Evolutionary conservation across 768 basidiomycete genomes (phyloP).

Genomic region (Boletellus sp.): DNA sequence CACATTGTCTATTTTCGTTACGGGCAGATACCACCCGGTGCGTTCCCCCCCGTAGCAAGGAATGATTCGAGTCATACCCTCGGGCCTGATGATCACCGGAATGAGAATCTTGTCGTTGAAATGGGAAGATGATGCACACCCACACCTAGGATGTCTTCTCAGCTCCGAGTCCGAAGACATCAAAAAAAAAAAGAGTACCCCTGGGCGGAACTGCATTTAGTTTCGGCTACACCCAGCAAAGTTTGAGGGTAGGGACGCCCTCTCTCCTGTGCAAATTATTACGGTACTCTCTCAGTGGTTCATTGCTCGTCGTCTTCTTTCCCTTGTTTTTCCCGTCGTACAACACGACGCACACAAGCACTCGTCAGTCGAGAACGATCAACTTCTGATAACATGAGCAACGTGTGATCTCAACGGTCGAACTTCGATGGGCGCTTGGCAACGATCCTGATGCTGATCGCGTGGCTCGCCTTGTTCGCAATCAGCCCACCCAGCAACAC

Average conservation of each 20-base stretch:
- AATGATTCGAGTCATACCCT: background rate
- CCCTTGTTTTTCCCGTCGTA: too few relatives aligned
- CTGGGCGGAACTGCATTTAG: background rate
- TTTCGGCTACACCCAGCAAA: constrained; percentile 8
- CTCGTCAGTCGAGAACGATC: too few relatives aligned
- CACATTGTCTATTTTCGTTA: too few relatives aligned
- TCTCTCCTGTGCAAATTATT: background rate
- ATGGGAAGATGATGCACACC: too few relatives aligned
- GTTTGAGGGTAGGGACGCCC: background rate
- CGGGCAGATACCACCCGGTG: too few relatives aligned
- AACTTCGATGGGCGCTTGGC: background rate
- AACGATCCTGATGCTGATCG: background rate
- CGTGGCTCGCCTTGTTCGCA: background rate
- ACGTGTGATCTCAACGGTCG: too few relatives aligned
- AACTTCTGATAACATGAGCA: too few relatives aligned
- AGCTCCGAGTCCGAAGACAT: background rate
- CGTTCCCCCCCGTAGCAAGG: background rate
- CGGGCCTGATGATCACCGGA: background rate
- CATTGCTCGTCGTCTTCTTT: background rate
- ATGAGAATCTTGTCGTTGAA: background rate
- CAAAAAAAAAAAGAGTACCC: background rate
- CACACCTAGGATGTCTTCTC: too few relatives aligned
- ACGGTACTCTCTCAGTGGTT: background rate
- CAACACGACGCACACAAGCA: too few relatives aligned
- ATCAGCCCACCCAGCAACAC: too few relatives aligned